Evolutionary conservation across 495 filamentous ascomycete genomes (phyloP).

Genomic region (Aspergillus conjunctus): DNA sequence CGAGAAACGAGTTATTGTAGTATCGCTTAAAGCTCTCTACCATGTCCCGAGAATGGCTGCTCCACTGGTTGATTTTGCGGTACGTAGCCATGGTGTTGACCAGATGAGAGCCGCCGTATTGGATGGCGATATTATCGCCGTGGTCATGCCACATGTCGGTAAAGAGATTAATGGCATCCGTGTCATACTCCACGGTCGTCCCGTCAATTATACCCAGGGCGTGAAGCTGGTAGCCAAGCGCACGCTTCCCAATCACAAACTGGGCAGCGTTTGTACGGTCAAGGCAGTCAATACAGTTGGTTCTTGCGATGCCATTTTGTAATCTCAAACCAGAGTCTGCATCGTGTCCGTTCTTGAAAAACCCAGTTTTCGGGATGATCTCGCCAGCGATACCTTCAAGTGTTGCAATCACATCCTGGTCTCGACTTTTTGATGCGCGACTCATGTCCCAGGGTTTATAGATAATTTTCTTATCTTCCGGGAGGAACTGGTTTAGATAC

Average conservation of each 20-base stretch:
- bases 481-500: constrained; percentile 95
- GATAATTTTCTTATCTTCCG: constrained; percentile 77
- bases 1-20: constrained; percentile 98
- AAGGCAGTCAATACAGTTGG: constrained; percentile 97
- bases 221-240: constrained; percentile 88
- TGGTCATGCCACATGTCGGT: constrained; percentile 96
- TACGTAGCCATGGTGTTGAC: constrained; percentile 99
- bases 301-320: constrained; percentile 91
- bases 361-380: constrained; percentile 80
- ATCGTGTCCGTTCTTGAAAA: constrained; percentile 88
- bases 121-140: constrained; percentile 94
- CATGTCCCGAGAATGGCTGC: constrained; percentile 95
- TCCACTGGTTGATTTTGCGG: constrained; percentile 98
- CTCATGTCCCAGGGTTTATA: constrained; percentile 99
- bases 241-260: constrained; percentile 96
- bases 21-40: constrained; percentile 98
- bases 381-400: constrained; percentile 87
- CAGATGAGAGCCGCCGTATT: constrained; percentile 95
- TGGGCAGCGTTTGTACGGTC: constrained; percentile 97
- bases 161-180: constrained; percentile 91
- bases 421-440: constrained; percentile 89
- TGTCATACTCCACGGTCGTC: constrained; percentile 85
- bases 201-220: constrained; percentile 84
- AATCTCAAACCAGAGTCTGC: constrained; percentile 63
- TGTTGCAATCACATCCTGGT: constrained; percentile 91